Evolutionary conservation across 176 grass and related monocot species (phyloP), one percentile per base, ranked within the genome.

Genomic region (Poa pratensis): DNA sequence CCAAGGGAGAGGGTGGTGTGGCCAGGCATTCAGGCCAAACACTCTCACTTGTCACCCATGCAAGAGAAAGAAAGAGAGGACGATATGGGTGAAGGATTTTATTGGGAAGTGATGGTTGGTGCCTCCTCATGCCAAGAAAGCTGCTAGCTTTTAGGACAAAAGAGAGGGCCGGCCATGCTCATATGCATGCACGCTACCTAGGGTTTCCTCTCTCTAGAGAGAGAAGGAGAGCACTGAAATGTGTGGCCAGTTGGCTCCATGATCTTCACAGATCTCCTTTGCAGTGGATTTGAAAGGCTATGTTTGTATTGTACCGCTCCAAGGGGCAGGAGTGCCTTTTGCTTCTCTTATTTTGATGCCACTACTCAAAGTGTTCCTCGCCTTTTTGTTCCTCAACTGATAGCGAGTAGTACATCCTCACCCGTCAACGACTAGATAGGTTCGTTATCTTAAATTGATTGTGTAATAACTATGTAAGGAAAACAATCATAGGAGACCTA

Each of bases 61-160:
- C 64, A 82, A 72, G 53, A 18, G 48, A 52, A 40, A 83, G 11
- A 68, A 65, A 66, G 15, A 34, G 17, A 73, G 35, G 28, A 30
- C 30, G 30, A 15, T 14, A 24, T 35, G 18, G 40, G 18, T 13
- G 53, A 57, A 53, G 79, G 84, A 18, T 82, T 90, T 90, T 86
- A 90, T 90, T 83, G 73, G 79, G 51, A 90, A 82, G 88, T 90
- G 88, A 90, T 90, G 88, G 88, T 86, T 79, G 88, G 88, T 90
- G 79, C 84, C 78, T 82, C 88, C 79, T 90, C 88, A 86, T 86
- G 84, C 88, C 73, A 90, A 86, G 73, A 90, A 90, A 90, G 88
- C 73, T 83, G 84, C 15, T 19, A 52, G 46, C 69, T 90, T 90
- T 86, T 37, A 20, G 88, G 50, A 50, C 74, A 83, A 78, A 83